These are phyloP conservation scores for Boletus hoseneyae DNA, from an alignment of 1,284 basidiomycete genomes.

Conservation along the genomic window DNA sequence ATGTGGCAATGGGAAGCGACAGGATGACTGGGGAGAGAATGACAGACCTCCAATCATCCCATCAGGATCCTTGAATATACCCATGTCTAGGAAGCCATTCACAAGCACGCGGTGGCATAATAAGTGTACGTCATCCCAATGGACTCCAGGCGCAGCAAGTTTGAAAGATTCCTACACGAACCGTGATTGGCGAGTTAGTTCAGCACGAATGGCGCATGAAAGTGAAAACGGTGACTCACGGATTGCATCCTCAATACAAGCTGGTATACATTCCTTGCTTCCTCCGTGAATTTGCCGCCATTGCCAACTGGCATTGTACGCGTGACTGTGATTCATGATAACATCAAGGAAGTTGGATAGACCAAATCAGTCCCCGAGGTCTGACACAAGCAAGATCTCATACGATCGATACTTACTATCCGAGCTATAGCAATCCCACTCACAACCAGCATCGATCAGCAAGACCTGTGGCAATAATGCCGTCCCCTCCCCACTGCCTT, in stretches of 20 bases:
- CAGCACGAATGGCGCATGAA: background rate
- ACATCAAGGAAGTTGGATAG: background rate
- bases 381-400: background rate
- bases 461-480: constrained; percentile 72
- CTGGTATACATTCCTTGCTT: constrained; percentile 77
- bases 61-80: constrained; percentile 69
- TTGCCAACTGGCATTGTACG: constrained; percentile 88
- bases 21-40: background rate
- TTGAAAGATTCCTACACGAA: constrained; percentile 59
- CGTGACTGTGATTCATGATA: constrained; percentile 44
- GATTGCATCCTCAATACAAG: constrained; percentile 89
- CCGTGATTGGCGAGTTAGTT: background rate
- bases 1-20: background rate
- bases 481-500: constrained; percentile 25
- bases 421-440: constrained; percentile 79
- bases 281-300: constrained; percentile 79
- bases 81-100: constrained; percentile 75
- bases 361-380: background rate
- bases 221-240: constrained; percentile 9
- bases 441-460: constrained; percentile 89
- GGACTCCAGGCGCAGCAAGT: constrained; percentile 64
- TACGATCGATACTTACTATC: constrained; percentile 50
- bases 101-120: constrained; percentile 78
- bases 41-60: constrained; percentile 13
- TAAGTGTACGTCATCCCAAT: constrained; percentile 85